Evolutionary conservation across 768 basidiomycete genomes (phyloP).

Genomic region (Russula earlei): DNA sequence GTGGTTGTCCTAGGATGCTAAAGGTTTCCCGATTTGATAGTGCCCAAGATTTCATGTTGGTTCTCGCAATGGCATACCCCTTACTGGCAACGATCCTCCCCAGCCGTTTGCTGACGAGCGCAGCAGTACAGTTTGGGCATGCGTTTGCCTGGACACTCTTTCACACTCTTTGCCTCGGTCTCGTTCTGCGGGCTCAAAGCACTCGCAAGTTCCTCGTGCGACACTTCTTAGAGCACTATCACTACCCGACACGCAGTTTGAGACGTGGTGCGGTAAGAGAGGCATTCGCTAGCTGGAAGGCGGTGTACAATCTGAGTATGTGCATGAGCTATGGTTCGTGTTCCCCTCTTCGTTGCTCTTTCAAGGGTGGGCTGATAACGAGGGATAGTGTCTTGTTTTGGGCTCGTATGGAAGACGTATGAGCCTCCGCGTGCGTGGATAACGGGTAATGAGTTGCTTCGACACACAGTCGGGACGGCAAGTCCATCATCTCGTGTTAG

Average conservation of each 20-base stretch:
- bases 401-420: slow-evolving; percentile 88
- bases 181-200: slow-evolving; percentile 77
- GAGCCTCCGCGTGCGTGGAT: slow-evolving; percentile 75
- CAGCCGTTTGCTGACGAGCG: slow-evolving; percentile 37
- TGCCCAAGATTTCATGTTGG: slow-evolving; percentile 74
- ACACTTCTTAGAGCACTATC: slow-evolving; percentile 92
- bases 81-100: slow-evolving; percentile 48
- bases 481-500: slow-evolving; percentile 25
- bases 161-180: slow-evolving; percentile 82
- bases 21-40: slow-evolving; percentile 33
- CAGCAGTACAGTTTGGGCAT: slow-evolving; percentile 72
- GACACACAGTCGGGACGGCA: slow-evolving; percentile 84
- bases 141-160: slow-evolving; percentile 79
- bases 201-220: slow-evolving; percentile 81
- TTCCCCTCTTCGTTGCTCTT: neutral
- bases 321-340: slow-evolving; percentile 86
- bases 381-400: slow-evolving; percentile 65
- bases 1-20: neutral
- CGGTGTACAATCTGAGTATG: slow-evolving; percentile 83
- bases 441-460: slow-evolving; percentile 74
- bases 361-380: neutral
- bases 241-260: slow-evolving; percentile 65
- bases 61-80: slow-evolving; percentile 65
- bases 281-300: slow-evolving; percentile 94
- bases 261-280: slow-evolving; percentile 78